phyloP scores from a whole-genome alignment of 2,329 filamentous ascomycete genomes.

The Simplicillium aogashimaense region DNA sequence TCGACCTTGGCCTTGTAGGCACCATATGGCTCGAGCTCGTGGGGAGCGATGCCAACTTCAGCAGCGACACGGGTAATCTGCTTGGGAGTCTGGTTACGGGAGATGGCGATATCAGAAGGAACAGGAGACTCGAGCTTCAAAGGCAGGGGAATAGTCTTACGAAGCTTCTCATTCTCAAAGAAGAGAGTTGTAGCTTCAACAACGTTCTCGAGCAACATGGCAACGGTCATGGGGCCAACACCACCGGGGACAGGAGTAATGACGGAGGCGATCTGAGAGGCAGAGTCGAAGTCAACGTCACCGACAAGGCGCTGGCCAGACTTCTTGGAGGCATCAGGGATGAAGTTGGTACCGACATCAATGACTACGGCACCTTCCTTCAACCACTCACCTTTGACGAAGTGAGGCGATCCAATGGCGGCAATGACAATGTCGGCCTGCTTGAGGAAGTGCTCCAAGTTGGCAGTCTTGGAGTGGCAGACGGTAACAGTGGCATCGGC shows the following conservation, averaged over 20 bases:
- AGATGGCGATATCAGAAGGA: slow-evolving; percentile 92
- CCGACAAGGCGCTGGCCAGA: slow-evolving; percentile 87
- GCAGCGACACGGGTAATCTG: slow-evolving; percentile 74
- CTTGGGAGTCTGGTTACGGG: slow-evolving; percentile 83
- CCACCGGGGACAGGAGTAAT: slow-evolving; percentile 96
- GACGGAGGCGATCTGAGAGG: slow-evolving; percentile 74
- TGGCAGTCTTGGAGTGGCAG: slow-evolving; percentile 81
- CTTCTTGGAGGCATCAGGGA: slow-evolving; percentile 81
- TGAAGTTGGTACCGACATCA: slow-evolving; percentile 95
- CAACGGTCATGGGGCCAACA: slow-evolving; percentile 97
- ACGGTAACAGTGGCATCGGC: slow-evolving; percentile 95
- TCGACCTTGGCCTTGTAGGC: slow-evolving; percentile 95
- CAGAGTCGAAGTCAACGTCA: slow-evolving; percentile 86
- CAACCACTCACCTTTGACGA: slow-evolving; percentile 91
- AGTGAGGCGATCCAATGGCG: slow-evolving; percentile 78
- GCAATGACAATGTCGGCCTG: slow-evolving; percentile 83
- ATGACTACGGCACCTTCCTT: slow-evolving; percentile 94
- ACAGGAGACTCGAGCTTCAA: slow-evolving; percentile 71
- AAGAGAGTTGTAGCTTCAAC: slow-evolving; percentile 74
- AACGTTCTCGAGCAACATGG: slow-evolving; percentile 95
- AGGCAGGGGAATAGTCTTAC: slow-evolving; percentile 73
- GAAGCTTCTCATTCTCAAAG: slow-evolving; percentile 73
- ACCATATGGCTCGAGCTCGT: slow-evolving; percentile 91
- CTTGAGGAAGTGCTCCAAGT: slow-evolving; percentile 66
- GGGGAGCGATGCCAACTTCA: slow-evolving; percentile 78